A percentile compares a stretch with the other conserved stretches of the same genome.
Evolutionary conservation across 2,329 filamentous ascomycete genomes (phyloP).

Genomic region (Colletotrichum truncatum): DNA sequence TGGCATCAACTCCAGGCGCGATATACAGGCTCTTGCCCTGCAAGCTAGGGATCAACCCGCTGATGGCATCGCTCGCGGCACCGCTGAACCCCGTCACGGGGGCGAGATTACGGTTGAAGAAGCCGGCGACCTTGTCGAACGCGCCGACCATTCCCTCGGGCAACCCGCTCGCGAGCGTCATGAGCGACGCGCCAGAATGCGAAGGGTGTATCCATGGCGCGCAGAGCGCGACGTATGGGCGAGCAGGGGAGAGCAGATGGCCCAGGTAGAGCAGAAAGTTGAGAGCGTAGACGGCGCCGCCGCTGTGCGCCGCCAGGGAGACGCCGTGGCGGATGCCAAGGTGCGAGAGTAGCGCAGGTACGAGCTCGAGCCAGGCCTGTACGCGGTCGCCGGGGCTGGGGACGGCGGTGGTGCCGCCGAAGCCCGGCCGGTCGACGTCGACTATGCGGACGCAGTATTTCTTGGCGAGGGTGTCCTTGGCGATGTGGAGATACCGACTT

Average conservation of each 20-base stretch:
- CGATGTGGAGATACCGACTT: constrained; percentile 35
- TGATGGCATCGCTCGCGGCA: constrained; percentile 7
- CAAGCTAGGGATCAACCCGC: background rate
- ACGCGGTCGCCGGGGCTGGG: constrained; percentile 30
- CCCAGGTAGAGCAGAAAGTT: constrained; percentile 41
- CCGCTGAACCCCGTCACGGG: constrained; percentile 29
- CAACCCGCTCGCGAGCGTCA: constrained; percentile 34
- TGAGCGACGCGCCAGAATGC: constrained; percentile 33
- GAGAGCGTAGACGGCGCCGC: constrained; percentile 41
- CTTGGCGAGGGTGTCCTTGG: constrained; percentile 44
- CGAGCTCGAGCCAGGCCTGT: constrained; percentile 39
- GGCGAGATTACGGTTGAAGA: constrained; percentile 33
- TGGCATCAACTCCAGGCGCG: background rate
- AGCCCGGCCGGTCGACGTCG: constrained; percentile 43
- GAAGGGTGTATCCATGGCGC: constrained; percentile 42
- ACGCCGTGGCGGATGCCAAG: constrained; percentile 42
- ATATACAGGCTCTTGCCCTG: background rate
- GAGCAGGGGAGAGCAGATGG: constrained; percentile 35
- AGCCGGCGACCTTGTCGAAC: constrained; percentile 33
- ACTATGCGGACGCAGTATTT: constrained; percentile 43
- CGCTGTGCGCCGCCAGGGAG: constrained; percentile 40
- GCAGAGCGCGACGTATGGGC: constrained; percentile 38
- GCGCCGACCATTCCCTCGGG: constrained; percentile 33
- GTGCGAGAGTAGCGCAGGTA: constrained; percentile 42
- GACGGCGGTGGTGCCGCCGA: constrained; percentile 43